Percentiles rank a stretch among this genome's conserved stretches.
These are phyloP conservation scores for Colletotrichum gloeosporioides DNA, from an alignment of 2,329 filamentous ascomycete species.

Conservation along the genomic window DNA sequence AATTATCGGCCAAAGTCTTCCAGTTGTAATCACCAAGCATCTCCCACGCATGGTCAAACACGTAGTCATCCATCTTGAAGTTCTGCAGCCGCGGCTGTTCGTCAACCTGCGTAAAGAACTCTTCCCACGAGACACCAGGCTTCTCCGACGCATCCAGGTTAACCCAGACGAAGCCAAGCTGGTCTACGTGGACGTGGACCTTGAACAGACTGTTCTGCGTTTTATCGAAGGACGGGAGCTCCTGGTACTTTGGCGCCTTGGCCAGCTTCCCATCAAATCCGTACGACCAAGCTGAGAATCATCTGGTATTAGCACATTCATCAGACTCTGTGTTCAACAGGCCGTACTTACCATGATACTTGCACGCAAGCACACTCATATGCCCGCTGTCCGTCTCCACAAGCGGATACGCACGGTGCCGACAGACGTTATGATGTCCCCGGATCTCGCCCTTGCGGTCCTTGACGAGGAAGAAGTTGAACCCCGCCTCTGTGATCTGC, in stretches of 20 bases:
- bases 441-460: neutral
- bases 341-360: neutral
- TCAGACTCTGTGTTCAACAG: neutral
- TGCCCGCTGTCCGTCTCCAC: neutral
- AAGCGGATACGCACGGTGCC: neutral
- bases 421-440: neutral
- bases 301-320: fast-evolving
- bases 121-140: neutral
- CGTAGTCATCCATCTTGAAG: neutral
- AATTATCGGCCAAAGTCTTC: neutral
- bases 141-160: neutral
- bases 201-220: neutral
- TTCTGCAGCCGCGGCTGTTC: neutral
- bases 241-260: neutral
- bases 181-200: neutral
- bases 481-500: neutral
- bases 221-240: neutral
- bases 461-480: neutral
- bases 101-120: neutral
- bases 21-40: neutral
- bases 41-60: neutral
- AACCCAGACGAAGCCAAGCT: neutral
- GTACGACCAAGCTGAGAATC: neutral
- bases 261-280: neutral
- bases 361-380: neutral